Percentiles rank a stretch among this genome's conserved stretches.
Evolutionary conservation across 2,329 filamentous ascomycete species (phyloP).

Genomic region (Cadophora malorum): DNA sequence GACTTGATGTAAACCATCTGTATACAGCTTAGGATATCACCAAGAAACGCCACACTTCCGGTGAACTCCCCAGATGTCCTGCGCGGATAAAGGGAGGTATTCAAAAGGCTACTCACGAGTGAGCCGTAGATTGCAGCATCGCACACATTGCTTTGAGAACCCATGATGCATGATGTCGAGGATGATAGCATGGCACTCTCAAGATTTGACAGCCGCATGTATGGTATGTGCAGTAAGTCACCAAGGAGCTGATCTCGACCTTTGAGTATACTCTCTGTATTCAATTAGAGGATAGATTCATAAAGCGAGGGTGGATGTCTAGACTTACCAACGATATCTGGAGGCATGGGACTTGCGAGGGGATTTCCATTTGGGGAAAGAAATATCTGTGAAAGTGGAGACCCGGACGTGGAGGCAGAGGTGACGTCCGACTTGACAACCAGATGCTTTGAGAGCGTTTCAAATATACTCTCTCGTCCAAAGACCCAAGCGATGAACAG

Average conservation of each 20-base stretch:
- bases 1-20: neutral
- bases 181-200: neutral
- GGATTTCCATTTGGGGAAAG: neutral
- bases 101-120: slow-evolving; percentile 7
- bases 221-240: neutral
- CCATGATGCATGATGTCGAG: neutral
- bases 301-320: neutral
- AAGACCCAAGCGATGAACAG: slow-evolving; percentile 32
- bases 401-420: neutral
- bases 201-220: neutral
- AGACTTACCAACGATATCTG: slow-evolving; percentile 13
- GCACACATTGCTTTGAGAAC: slow-evolving; percentile 11
- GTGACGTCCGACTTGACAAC: neutral
- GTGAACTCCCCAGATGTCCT: neutral
- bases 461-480: slow-evolving; percentile 17
- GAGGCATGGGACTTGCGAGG: neutral
- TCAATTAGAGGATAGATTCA: neutral
- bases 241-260: neutral
- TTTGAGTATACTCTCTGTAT: neutral
- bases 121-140: slow-evolving; percentile 23
- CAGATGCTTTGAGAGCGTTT: slow-evolving; percentile 6
- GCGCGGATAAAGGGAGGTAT: slow-evolving; percentile 5
- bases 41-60: neutral
- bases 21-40: neutral
- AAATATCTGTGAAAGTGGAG: neutral